Evolutionary conservation across 352 stramenopile genomes (phyloP).

Genomic region (Pythium pyrilobum): DNA sequence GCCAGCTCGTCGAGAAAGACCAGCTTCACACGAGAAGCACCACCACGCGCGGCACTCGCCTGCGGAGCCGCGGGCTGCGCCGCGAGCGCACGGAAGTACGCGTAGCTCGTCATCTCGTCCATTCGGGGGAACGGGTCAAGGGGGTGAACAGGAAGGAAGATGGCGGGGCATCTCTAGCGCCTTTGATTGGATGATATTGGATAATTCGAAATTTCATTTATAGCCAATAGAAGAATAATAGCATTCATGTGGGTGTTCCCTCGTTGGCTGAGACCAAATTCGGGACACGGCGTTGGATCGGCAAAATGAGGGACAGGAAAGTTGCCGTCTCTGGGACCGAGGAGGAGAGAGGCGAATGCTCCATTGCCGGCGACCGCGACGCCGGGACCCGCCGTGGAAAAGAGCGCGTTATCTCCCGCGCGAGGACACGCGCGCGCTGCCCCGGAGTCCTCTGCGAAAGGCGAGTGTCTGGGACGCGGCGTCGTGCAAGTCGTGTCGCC

Average conservation of each 20-base stretch:
- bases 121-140: too few species aligned
- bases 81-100: not conserved
- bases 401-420: too few species aligned
- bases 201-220: not conserved
- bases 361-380: not conserved
- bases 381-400: not conserved
- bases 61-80: not conserved
- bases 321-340: conserved; percentile 6
- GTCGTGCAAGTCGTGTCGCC: not conserved
- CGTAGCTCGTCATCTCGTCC: conserved; percentile 1
- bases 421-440: too few species aligned
- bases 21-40: conserved; percentile 47
- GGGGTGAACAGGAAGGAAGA: too few species aligned
- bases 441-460: too few species aligned
- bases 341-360: not conserved
- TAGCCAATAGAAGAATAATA: not conserved
- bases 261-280: not conserved
- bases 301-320: not conserved
- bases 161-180: too few species aligned
- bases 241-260: not conserved
- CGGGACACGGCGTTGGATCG: conserved; percentile 4
- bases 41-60: not conserved
- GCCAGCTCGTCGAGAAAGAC: conserved; percentile 53
- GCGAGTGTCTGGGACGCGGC: conserved; percentile 13
- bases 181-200: not conserved